phyloP scores from a whole-genome alignment of 2,329 filamentous ascomycete genomes.

The Tympanopsis confertula region DNA sequence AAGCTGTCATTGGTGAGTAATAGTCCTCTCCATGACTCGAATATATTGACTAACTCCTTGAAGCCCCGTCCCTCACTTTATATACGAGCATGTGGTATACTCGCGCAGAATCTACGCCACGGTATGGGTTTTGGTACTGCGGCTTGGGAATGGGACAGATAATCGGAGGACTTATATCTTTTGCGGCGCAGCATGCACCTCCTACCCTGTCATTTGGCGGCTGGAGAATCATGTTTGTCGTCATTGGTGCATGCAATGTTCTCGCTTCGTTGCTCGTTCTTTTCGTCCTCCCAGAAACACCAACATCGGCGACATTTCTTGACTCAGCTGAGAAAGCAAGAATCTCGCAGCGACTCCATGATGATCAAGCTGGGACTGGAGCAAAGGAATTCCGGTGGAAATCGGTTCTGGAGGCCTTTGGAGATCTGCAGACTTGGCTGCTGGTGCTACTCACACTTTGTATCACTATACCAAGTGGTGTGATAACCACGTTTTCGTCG shows the following conservation, averaged over 20 bases:
- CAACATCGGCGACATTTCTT: slow-evolving; percentile 28
- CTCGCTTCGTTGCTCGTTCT: slow-evolving; percentile 25
- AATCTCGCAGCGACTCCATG: slow-evolving; percentile 37
- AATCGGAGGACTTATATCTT: slow-evolving; percentile 31
- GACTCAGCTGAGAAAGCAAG: slow-evolving; percentile 26
- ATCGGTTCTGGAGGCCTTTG: slow-evolving; percentile 38
- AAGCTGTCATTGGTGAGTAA: slow-evolving; percentile 45
- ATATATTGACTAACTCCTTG: too few species aligned
- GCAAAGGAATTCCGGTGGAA: slow-evolving; percentile 38
- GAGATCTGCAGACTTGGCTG: slow-evolving; percentile 38
- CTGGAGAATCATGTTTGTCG: slow-evolving; percentile 38
- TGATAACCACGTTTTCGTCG: slow-evolving; percentile 41
- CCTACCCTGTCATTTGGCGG: slow-evolving; percentile 19
- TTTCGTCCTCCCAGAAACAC: slow-evolving; percentile 34
- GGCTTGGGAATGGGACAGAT: slow-evolving; percentile 48
- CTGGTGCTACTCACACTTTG: slow-evolving; percentile 32
- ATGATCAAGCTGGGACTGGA: slow-evolving; percentile 45
- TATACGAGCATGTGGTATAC: slow-evolving; percentile 49
- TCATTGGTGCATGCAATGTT: slow-evolving; percentile 30
- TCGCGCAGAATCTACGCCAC: slow-evolving; percentile 41
- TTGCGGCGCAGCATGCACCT: slow-evolving; percentile 39
- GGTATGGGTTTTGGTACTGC: slow-evolving; percentile 50
- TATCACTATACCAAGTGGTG: slow-evolving; percentile 37
- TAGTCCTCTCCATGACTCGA: too few species aligned
- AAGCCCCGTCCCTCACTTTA: slow-evolving; percentile 48